These are phyloP conservation scores for Discostella stelligeroides DNA, from an alignment of 108 stramenopile species.

Conservation along the genomic window DNA sequence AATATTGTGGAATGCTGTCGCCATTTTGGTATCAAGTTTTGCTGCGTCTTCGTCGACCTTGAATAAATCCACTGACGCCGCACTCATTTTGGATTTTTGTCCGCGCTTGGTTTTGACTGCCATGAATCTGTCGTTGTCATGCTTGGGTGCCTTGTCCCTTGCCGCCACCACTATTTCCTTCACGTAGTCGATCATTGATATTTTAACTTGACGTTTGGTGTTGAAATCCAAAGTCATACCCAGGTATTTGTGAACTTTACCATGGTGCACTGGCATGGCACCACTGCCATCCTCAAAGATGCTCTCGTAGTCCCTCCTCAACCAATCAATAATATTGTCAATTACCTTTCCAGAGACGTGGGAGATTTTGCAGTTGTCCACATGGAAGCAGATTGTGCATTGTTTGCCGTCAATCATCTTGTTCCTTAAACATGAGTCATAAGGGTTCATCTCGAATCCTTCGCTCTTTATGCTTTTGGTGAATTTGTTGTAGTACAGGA, in stretches of 20 bases:
- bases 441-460: constrained; percentile 5
- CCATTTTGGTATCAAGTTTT: neutral
- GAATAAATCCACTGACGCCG: neutral
- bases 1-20: neutral
- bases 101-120: neutral
- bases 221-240: constrained; percentile 10
- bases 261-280: constrained; percentile 4
- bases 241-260: constrained; percentile 1
- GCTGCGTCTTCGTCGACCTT: neutral
- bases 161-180: constrained; percentile 1
- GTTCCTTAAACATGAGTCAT: constrained; percentile 1
- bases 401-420: neutral
- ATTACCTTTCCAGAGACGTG: neutral
- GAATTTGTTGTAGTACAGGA: too few relatives aligned
- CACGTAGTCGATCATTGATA: constrained; percentile 8
- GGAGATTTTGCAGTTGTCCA: constrained; percentile 40
- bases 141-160: neutral
- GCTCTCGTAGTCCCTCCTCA: constrained; percentile 6
- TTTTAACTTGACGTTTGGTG: neutral
- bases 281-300: constrained; percentile 20
- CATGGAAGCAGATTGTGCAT: constrained; percentile 1
- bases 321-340: constrained; percentile 9
- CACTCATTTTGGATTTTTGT: neutral
- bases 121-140: neutral
- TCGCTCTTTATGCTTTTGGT: too few relatives aligned